These are phyloP conservation scores for Clausena lansium DNA, from an alignment of 345 rosid species.

Conservation along the genomic window DNA sequence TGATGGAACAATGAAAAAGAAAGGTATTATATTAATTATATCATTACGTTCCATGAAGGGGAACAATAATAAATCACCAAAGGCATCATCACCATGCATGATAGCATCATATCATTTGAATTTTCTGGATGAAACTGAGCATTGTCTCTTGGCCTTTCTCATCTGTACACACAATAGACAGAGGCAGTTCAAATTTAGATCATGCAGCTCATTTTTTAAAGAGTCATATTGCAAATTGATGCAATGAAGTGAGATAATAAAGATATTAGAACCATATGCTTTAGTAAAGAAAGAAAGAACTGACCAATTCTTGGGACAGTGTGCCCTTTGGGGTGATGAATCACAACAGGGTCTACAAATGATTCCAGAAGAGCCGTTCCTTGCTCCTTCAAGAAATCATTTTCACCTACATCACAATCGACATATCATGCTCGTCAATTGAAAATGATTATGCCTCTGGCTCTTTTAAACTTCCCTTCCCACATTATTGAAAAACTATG, in stretches of 20 bases:
- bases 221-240: background rate
- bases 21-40: no score
- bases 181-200: background rate
- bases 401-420: slow-evolving; percentile 40
- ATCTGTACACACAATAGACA: background rate
- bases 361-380: slow-evolving; percentile 36
- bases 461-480: background rate
- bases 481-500: background rate
- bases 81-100: background rate
- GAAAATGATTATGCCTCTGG: background rate
- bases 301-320: background rate
- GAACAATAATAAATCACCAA: background rate
- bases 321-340: slow-evolving; percentile 50
- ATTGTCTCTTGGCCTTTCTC: background rate
- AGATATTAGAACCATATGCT: background rate
- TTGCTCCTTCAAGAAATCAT: slow-evolving; percentile 38
- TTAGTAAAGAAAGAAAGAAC: background rate
- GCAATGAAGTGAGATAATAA: background rate
- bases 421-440: background rate
- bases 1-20: background rate
- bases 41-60: background rate
- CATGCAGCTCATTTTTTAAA: background rate
- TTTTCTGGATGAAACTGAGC: background rate
- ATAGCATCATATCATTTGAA: background rate
- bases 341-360: slow-evolving; percentile 56